Conservation (phyloP, 371 early-diverging fungal species). For the Syncephalastrum sp. region DNA sequence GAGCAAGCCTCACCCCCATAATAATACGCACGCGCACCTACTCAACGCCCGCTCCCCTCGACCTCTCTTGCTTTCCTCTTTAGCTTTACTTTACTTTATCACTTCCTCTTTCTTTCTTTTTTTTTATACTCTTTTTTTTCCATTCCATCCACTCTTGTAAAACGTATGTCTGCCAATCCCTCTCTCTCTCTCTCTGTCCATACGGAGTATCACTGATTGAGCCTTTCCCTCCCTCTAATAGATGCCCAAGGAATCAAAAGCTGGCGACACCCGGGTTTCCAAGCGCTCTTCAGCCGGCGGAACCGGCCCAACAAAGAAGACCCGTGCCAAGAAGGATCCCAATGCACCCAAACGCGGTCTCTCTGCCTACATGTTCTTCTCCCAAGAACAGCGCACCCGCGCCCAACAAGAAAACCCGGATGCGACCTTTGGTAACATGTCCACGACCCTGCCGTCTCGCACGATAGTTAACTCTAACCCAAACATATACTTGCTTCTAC, state of each 20-base stretch:
- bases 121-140: background rate
- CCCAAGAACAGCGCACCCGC: conserved; percentile 63
- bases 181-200: background rate
- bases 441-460: background rate
- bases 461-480: too few species aligned
- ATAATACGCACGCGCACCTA: too few species aligned
- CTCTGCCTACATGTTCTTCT: conserved; percentile 79
- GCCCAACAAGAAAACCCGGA: conserved; percentile 73
- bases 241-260: conserved; percentile 24
- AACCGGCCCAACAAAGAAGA: conserved; percentile 12
- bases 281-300: conserved; percentile 10
- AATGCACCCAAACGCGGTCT: conserved; percentile 80
- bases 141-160: background rate
- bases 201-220: background rate
- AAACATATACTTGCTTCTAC: background rate
- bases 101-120: background rate
- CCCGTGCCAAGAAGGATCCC: conserved; percentile 56
- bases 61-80: conserved; percentile 2
- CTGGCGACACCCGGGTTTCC: conserved; percentile 14
- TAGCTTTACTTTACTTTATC: background rate
- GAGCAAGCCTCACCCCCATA: too few species aligned
- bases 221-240: background rate
- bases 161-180: background rate
- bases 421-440: conserved; percentile 58
- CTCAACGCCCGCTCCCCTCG: background rate